Conservation (phyloP, 768 basidiomycete species). For the Leccinum pellstonianum region DNA sequence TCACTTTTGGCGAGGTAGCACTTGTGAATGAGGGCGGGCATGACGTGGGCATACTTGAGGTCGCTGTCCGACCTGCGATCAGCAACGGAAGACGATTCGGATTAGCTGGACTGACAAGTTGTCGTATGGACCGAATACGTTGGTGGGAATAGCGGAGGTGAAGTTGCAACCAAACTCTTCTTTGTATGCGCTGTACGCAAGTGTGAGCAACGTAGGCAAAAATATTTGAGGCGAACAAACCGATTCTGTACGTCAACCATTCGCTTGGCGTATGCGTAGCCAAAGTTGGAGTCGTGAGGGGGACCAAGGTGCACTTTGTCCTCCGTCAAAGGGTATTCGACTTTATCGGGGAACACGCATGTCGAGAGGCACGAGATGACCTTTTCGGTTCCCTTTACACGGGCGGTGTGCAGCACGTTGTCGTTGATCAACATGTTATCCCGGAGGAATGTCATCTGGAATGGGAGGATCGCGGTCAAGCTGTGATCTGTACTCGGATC, state of each 20-base stretch:
- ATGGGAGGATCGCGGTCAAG: background rate
- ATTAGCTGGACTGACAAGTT: constrained; percentile 64
- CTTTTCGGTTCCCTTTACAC: constrained; percentile 65
- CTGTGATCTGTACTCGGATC: background rate
- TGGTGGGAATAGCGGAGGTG: constrained; percentile 95
- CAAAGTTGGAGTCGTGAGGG: constrained; percentile 94
- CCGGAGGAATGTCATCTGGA: constrained; percentile 83
- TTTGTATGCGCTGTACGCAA: constrained; percentile 75
- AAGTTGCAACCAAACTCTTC: constrained; percentile 94
- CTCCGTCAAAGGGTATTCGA: constrained; percentile 90
- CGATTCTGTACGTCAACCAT: constrained; percentile 96
- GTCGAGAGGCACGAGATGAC: constrained; percentile 95
- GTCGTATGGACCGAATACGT: constrained; percentile 93
- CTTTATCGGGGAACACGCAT: constrained; percentile 96
- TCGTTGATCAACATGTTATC: constrained; percentile 97
- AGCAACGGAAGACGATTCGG: background rate
- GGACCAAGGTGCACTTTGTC: constrained; percentile 89
- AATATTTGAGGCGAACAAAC: constrained; percentile 42
- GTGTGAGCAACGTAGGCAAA: background rate
- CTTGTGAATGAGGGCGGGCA: constrained; percentile 91
- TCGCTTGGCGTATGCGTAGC: constrained; percentile 94
- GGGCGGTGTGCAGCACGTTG: constrained; percentile 78
- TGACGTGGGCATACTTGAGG: constrained; percentile 89
- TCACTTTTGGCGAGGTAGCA: constrained; percentile 88
- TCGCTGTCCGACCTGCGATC: constrained; percentile 50